Base-by-base conservation (phyloP, 106 monocot genomes). In the Hemerocallis citrina region DNA sequence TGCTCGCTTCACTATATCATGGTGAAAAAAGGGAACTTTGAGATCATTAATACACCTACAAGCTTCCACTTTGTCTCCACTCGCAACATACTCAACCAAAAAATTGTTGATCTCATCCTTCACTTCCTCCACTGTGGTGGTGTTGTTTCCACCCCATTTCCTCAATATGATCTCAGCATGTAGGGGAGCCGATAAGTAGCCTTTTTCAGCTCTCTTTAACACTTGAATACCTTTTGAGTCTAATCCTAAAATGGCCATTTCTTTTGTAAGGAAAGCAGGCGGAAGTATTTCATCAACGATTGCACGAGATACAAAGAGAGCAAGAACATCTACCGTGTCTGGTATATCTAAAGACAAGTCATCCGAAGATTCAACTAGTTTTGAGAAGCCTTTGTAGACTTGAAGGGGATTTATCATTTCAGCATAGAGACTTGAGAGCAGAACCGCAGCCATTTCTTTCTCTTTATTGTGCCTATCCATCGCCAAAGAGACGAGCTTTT, bases 401-500 rank as follows among this genome's bases (percentile, higher is more conserved):
- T 81, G 78, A 1, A 31, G 14, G 0, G 81, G 77, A 42, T 56
- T 59, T 13, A 86, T 72, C 22, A 78, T 56, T 24, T 78, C 72
- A 3, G 68, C 65, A 57, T 86, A 86, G 27, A 86, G 68, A 5
- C 70, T 32, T 11, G 86, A 86, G 23, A 86, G 48, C 2, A 86
- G 61, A 21, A 77, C 61, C 7, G 86, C 77, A 7, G 86, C 81
- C 86, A 86, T 86, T 65, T 86, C 86, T 57, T 81, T 86, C 81
- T 86, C 86, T 20, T 66, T 81, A 65, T 81, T 81, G 64, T 86
- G 74, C 61, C 86, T 63, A 57, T 86, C 86, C 86, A 86, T 81
- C 22, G 86, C 77, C 14, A 65, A 61, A 14, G 86, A 86, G 7
- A 86, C 77, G 16, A 86, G 75, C 64, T 86, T 86, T 75, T 86